Conservation (phyloP, 2,329 filamentous ascomycete species). For the Ophiocordyceps camponoti-rufipedis region DNA sequence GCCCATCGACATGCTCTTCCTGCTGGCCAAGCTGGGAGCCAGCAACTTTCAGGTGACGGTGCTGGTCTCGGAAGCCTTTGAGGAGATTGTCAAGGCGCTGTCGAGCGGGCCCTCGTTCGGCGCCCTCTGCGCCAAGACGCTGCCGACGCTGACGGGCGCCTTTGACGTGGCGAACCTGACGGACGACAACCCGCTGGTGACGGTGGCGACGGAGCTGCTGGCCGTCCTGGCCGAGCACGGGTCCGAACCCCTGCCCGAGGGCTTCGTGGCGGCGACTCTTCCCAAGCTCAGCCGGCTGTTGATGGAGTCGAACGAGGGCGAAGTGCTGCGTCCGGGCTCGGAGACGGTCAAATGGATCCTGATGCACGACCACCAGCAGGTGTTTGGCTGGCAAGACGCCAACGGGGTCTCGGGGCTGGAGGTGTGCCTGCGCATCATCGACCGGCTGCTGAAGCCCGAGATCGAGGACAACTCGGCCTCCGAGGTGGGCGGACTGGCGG, state of each 20-base stretch:
- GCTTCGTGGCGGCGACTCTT: conserved; percentile 70
- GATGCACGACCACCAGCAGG: conserved; percentile 73
- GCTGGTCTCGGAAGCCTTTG: conserved; percentile 78
- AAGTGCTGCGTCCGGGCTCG: conserved; percentile 72
- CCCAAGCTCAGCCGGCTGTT: conserved; percentile 74
- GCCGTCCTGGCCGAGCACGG: conserved; percentile 67
- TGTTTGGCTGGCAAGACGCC: conserved; percentile 72
- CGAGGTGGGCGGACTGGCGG: conserved; percentile 89
- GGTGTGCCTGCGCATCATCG: conserved; percentile 78
- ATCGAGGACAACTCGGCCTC: conserved; percentile 89
- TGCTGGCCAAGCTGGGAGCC: conserved; percentile 73
- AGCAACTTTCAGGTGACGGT: conserved; percentile 82
- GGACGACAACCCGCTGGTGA: conserved; percentile 68
- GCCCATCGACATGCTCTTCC: conserved; percentile 71
- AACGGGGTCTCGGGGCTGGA: conserved; percentile 70
- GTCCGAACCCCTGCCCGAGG: conserved; percentile 66
- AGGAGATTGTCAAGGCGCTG: conserved; percentile 61
- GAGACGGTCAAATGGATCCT: conserved; percentile 80
- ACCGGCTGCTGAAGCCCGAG: conserved; percentile 63
- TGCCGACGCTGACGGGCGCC: conserved; percentile 74
- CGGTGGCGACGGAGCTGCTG: conserved; percentile 73
- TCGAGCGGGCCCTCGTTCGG: conserved; percentile 53
- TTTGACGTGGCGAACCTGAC: conserved; percentile 80
- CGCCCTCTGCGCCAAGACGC: conserved; percentile 64
- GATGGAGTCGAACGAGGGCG: conserved; percentile 69